Base-by-base conservation (phyloP, 495 filamentous ascomycete species). In the Podospora didyma region DNA sequence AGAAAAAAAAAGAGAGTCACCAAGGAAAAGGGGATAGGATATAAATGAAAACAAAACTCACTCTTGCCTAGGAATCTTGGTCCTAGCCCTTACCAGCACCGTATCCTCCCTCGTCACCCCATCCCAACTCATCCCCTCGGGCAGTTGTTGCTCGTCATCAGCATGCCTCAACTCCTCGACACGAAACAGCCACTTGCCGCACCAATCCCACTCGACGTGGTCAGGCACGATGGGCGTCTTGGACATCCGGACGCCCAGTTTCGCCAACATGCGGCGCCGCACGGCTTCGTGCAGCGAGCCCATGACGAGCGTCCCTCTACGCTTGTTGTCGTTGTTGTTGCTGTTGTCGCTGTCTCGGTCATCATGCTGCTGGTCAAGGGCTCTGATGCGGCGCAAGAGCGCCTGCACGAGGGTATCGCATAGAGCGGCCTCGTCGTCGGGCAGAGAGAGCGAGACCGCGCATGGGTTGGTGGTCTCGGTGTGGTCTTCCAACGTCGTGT, bases 401-500 rank as follows among this genome's bases (percentile, higher is more conserved):
- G 50, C 41, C 0, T 62, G 28, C 1, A 69, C 26, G 2, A 61
- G 58, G 10, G 46, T 20, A 5, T 56, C 51, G 31, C 46, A 55
- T 4, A 11, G n/a, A 1, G 4, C 1, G 2, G 22, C 53, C 9
- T 56, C 49, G 0, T 21, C n/a, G 1, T 50, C 31, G 11, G 49
- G 22, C 1, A 57, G 17, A 1, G 34, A 49, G 2, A 17, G 12
- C 14, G 39, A 22, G 5, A 42, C 2, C 3, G 37, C 19, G 2
- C 41, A 19, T 22, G 23, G 45, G 31, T 16, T 37, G 44, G 7
- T 22, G 23, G 20, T 42, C 17, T 7, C 45, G 19, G 19, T 20
- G 39, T 20, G 10, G 54, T 62, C 63, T 59, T 87, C 85, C 1
- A 82, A 60, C 19, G 81, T 83, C 26, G 71, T 77, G 58, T 82